phyloP scores from a whole-genome alignment of 495 filamentous ascomycete genomes.

The Hyaloscypha finlandica region DNA sequence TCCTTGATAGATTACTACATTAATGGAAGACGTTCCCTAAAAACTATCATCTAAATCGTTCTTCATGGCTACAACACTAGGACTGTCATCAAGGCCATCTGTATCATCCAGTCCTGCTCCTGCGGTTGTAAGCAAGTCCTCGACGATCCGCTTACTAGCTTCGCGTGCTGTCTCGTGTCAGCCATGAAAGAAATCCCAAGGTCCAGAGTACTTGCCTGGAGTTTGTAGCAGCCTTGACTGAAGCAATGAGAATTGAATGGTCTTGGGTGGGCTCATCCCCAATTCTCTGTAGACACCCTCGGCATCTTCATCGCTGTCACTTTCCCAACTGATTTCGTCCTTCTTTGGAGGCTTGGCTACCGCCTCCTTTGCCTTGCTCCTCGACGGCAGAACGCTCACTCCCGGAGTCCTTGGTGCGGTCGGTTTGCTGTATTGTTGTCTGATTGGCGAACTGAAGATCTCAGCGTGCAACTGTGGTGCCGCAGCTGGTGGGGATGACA shows the following conservation, averaged over 20 bases:
- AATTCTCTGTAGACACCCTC: conserved; percentile 58
- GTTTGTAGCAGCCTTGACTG: conserved; percentile 87
- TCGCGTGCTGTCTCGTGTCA: conserved; percentile 64
- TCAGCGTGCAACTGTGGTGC: conserved; percentile 81
- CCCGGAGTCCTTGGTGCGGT: conserved; percentile 65
- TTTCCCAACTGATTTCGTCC: conserved; percentile 64
- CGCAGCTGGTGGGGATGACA: conserved; percentile 76
- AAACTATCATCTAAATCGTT: conserved; percentile 72
- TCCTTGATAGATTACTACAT: neutral
- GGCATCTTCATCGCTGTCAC: conserved; percentile 57
- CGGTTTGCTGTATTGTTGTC: conserved; percentile 31
- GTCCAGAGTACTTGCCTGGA: conserved; percentile 61
- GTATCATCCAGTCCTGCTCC: conserved; percentile 59
- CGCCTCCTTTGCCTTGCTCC: conserved; percentile 47
- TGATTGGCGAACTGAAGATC: conserved; percentile 76
- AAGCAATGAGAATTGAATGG: conserved; percentile 93
- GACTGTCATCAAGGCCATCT: conserved; percentile 62
- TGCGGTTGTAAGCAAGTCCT: conserved; percentile 84
- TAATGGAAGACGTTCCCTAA: conserved; percentile 35
- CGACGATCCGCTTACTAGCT: conserved; percentile 89
- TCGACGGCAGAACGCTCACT: conserved; percentile 75
- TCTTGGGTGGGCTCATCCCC: conserved; percentile 89
- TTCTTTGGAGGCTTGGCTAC: conserved; percentile 38
- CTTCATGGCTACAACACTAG: conserved; percentile 71
- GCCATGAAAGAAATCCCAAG: neutral